Evolutionary conservation across 2,329 filamentous ascomycete genomes (phyloP).

Genomic region (Sporothrix humicola): DNA sequence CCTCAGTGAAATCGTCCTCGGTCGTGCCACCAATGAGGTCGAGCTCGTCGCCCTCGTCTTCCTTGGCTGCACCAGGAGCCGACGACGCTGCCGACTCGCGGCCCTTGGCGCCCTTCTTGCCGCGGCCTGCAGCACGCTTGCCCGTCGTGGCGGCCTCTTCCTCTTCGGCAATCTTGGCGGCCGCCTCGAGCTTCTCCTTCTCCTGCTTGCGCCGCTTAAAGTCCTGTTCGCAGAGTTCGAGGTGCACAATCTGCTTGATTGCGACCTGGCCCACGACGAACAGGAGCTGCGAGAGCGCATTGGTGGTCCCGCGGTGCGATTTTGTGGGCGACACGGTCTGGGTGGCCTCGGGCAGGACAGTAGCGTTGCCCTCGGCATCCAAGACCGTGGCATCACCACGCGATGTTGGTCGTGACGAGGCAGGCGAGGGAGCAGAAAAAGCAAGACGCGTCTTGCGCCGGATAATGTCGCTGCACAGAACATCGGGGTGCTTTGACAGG

Average conservation of each 20-base stretch:
- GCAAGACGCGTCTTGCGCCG: constrained; percentile 84
- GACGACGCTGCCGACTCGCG: constrained; percentile 32
- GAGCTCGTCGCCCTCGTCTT: constrained; percentile 80
- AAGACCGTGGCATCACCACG: constrained; percentile 48
- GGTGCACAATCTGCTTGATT: constrained; percentile 98
- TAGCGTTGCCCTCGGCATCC: constrained; percentile 50
- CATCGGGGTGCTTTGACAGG: constrained; percentile 91
- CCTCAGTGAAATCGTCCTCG: constrained; percentile 90
- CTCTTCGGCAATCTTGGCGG: constrained; percentile 51
- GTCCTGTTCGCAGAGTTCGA: constrained; percentile 95
- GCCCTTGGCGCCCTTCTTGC: constrained; percentile 38
- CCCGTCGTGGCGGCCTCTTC: constrained; percentile 31
- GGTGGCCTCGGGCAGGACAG: constrained; percentile 58
- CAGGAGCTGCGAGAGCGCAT: constrained; percentile 81
- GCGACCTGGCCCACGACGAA: constrained; percentile 97
- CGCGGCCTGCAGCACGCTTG: constrained; percentile 42
- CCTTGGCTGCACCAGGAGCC: constrained; percentile 53
- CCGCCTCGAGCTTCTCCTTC: constrained; percentile 71
- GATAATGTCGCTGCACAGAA: constrained; percentile 88
- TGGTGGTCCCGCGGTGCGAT: constrained; percentile 18
- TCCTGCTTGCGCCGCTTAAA: constrained; percentile 96
- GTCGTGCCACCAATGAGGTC: constrained; percentile 97
- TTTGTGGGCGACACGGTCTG: background rate
- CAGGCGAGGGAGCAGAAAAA: constrained; percentile 59
- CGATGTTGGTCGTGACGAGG: constrained; percentile 56